Conservation (phyloP, 768 basidiomycete species). For the Trametes meyenii region DNA sequence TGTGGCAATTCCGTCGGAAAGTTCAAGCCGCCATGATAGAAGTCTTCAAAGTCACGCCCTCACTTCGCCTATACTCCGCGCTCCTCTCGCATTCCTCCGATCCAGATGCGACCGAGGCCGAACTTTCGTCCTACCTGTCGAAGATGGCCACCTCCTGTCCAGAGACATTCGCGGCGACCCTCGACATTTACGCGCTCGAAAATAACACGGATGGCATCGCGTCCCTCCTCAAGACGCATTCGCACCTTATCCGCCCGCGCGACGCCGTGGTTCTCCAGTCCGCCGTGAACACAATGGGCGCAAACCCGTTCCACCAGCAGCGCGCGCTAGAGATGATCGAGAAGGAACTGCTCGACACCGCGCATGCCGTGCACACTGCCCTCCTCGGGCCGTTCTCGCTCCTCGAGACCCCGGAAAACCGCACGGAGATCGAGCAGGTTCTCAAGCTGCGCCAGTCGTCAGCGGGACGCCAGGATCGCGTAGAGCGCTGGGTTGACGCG, state of each 20-base stretch:
- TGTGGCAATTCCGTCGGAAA: constrained; percentile 43
- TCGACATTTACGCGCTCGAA: constrained; percentile 51
- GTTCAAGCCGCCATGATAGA: constrained; percentile 48
- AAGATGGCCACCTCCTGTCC: constrained; percentile 50
- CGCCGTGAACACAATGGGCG: constrained; percentile 45
- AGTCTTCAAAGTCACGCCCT: constrained; percentile 56
- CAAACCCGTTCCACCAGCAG: constrained; percentile 32
- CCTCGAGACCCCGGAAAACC: constrained; percentile 45
- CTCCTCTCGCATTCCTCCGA: constrained; percentile 43
- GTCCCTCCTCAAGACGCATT: constrained; percentile 47
- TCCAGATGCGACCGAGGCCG: constrained; percentile 7
- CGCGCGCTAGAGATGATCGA: constrained; percentile 50
- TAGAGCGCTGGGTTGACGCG: constrained; percentile 56
- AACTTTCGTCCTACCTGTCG: constrained; percentile 39
- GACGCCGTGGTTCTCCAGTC: constrained; percentile 51
- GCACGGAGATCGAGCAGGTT: constrained; percentile 48
- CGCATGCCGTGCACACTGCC: constrained; percentile 45
- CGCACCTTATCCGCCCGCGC: constrained; percentile 62
- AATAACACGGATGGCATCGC: constrained; percentile 40
- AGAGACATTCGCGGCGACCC: constrained; percentile 55
- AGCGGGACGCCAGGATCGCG: constrained; percentile 46
- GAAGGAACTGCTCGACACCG: constrained; percentile 53
- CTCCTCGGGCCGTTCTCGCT: constrained; percentile 50
- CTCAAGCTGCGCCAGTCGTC: constrained; percentile 44
- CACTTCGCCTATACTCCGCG: constrained; percentile 46